Evolutionary conservation across 108 stramenopile species (phyloP).

Genomic region (Epithemia pelagica): DNA sequence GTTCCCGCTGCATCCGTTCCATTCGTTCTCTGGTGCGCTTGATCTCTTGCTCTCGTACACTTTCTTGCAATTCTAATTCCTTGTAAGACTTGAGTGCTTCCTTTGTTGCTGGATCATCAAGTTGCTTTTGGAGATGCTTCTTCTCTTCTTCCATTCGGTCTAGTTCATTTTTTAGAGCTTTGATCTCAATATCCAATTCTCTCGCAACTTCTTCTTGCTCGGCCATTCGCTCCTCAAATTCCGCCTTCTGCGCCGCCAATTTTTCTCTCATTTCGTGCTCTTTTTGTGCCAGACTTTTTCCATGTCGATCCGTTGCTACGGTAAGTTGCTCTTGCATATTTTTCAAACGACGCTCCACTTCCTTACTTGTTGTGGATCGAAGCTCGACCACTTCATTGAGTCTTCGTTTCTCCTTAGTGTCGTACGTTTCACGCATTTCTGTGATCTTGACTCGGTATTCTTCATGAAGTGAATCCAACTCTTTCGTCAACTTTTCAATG

Average conservation of each 20-base stretch:
- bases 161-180: neutral
- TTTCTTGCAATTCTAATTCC: neutral
- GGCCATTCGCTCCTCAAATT: conserved; percentile 2
- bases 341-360: conserved; percentile 34
- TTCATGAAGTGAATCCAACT: conserved; percentile 10
- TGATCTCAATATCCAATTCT: neutral
- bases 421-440: conserved; percentile 26
- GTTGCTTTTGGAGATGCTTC: conserved; percentile 16
- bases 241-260: neutral
- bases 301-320: conserved; percentile 39
- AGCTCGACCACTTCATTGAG: conserved; percentile 30
- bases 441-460: conserved; percentile 16
- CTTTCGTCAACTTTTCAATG: neutral
- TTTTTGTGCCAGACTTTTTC: conserved; percentile 36
- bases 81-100: neutral
- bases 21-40: neutral
- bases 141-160: conserved; percentile 3
- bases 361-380: conserved; percentile 26
- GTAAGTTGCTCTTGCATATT: conserved; percentile 40
- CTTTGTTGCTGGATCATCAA: conserved; percentile 13
- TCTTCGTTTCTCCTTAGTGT: conserved; percentile 23
- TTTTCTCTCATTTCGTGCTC: conserved; percentile 28
- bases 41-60: neutral
- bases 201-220: neutral
- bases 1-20: conserved; percentile 2